Evolutionary conservation across 352 stramenopile species (phyloP), one percentile per base, ranked within the genome.

Genomic region (Plasmopara viticola): DNA sequence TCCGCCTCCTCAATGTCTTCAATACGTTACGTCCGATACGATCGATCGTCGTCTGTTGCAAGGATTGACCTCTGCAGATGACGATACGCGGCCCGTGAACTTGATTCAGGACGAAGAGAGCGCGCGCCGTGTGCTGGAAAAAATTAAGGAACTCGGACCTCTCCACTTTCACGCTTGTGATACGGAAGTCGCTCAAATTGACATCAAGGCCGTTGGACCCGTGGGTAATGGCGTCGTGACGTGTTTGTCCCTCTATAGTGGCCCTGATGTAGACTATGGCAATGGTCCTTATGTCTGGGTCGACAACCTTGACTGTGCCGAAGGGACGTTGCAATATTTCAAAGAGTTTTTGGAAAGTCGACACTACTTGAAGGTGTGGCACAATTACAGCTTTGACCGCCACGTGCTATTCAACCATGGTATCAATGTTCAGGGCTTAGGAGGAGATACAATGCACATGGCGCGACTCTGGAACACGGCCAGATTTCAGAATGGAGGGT

Each of bases 381-480:
- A 99, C 73, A 99, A 99, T 72, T 99, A 99, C 74, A 97, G 94
- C 31, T 99, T 99, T 69, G 97, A 99, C 84, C 80, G 95, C 37
- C 96, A 99, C 70, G 95, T 99, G 41, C 79, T 99, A 51, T 93
- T 80, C 64, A 99, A 99, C 70, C 84, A 98, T 53, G 91, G 82
- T 14, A 98, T 99, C 61, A 66, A 98, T 57, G 82, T 93, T 9
- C 67, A 84, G 14, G 88, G 88, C 0, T 92, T 99, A 40, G 90
- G 78, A 18, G 96, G 95, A 34, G 97, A 99, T 68, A 99, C 97
- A 4, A 99, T 99, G 95, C 97, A 99, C 82, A 99, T 99, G 97
- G 96, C 96, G 39, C 78, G 97, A 29, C 72, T 93, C 2, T 93
- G 82, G 82, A 90, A 90, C 62, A 93, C 82, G 18, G 78, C 79